A percentile compares a stretch with the other conserved stretches of the same genome.
Evolutionary conservation across 2,329 filamentous ascomycete species (phyloP).

Genomic region (Hortaea sp.): DNA sequence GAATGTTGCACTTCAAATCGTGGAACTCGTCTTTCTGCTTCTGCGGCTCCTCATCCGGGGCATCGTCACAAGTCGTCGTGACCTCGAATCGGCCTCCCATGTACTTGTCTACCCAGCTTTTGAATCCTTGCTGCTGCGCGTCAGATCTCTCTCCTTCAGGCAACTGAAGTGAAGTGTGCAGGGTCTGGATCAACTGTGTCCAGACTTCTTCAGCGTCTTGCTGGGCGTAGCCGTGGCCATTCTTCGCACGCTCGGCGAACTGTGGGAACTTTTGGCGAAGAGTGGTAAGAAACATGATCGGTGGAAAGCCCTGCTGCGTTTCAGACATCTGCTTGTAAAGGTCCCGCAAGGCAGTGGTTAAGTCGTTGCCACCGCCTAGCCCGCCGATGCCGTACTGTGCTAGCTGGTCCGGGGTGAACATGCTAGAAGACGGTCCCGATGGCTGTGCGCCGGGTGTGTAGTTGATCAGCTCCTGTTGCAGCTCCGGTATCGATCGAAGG

Average conservation of each 20-base stretch:
- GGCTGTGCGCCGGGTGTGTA: constrained; percentile 37
- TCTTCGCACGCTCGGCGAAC: constrained; percentile 80
- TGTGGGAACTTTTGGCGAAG: constrained; percentile 76
- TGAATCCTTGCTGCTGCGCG: constrained; percentile 48
- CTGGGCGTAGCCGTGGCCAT: constrained; percentile 80
- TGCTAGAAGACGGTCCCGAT: constrained; percentile 14
- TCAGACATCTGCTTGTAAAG: constrained; percentile 83
- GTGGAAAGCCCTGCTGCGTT: constrained; percentile 79
- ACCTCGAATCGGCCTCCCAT: constrained; percentile 75
- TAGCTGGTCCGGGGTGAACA: constrained; percentile 25
- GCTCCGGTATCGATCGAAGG: constrained; percentile 77
- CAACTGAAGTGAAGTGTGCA: constrained; percentile 67
- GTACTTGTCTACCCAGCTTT: constrained; percentile 64
- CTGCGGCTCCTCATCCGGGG: constrained; percentile 63
- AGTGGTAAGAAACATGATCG: constrained; percentile 70
- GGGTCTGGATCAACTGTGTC: constrained; percentile 82
- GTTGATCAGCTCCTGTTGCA: constrained; percentile 65
- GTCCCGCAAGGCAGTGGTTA: constrained; percentile 67
- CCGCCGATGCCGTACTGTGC: constrained; percentile 47
- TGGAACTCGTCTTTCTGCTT: constrained; percentile 65
- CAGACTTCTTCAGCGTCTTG: constrained; percentile 98
- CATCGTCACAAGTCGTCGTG: constrained; percentile 72
- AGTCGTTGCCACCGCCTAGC: constrained; percentile 53
- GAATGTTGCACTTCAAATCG: constrained; percentile 96
- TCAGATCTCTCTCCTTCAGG: constrained; percentile 39